Base-by-base conservation (phyloP, 2,329 filamentous ascomycete species). In the Pestalotiopsis sp. region DNA sequence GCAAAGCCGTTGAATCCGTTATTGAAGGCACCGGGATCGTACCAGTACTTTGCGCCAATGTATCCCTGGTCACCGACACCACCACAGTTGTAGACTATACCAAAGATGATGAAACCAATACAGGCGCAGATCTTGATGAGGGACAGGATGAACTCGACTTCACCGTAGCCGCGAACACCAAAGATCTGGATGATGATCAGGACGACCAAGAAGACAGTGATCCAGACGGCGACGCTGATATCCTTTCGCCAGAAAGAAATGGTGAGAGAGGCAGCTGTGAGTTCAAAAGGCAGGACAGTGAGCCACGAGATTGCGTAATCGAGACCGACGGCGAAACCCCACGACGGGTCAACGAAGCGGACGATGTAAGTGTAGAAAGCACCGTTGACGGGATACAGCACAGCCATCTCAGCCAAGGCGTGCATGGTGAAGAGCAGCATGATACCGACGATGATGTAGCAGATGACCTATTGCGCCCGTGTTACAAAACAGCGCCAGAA, bases 31-130 rank as follows among this genome's bases (percentile, higher is more conserved):
- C 87, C 87, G 0, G 86, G 86, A 41, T 87, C 79, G 70, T 85
- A 80, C 88, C 89, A 91, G 80, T 87, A 90, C 57, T 83, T 82
- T 23, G 85, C 88, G 17, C 90, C 89, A 59, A 91, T 86, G 75
- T 91, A 89, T 49, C 87, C 85, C 72, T 84, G 79, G 70, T 84
- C 76, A 68, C 87, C 86, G 27, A 86, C 87, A 65, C 86, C 88
- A 58, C 88, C 88, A 66, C 80, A 82, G 76, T 89, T 84, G 74
- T 90, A 84, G 68, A 90, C 78, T 66, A 91, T 88, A 59, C 86
- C 88, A 31, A 91, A 80, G 71, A 92, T 84, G 76, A 92, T 91
- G 77, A 92, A 91, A 4, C 89, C 90, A 11, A 86, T 80, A 73
- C 86, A 85, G 60, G 89, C 87, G 13, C 80, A 74, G 72, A 91